A percentile compares a stretch with the other conserved stretches of the same genome.
These are phyloP conservation scores for Sanguinoderma infundibulare DNA, from an alignment of 1,284 basidiomycete species.

Conservation along the genomic window DNA sequence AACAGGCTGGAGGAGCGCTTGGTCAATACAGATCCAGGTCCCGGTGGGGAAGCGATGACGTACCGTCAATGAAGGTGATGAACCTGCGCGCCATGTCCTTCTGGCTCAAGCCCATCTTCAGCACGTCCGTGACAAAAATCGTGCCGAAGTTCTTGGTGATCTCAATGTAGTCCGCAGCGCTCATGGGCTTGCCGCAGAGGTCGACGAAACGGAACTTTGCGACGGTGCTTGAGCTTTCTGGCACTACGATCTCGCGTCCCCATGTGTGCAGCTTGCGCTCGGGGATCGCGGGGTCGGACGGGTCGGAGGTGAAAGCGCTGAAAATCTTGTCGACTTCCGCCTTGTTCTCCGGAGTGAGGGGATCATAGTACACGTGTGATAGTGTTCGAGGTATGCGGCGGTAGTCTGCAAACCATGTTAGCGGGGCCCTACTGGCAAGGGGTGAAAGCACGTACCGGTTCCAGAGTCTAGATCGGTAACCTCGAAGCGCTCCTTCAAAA, in stretches of 20 bases:
- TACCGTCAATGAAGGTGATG: slow-evolving; percentile 96
- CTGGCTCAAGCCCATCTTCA: slow-evolving; percentile 85
- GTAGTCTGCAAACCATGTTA: slow-evolving; percentile 75
- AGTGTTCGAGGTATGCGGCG: slow-evolving; percentile 88
- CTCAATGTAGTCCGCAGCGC: slow-evolving; percentile 96
- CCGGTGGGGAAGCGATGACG: slow-evolving; percentile 29
- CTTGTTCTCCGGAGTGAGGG: slow-evolving; percentile 68
- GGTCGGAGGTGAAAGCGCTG: slow-evolving; percentile 61
- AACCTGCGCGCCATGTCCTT: slow-evolving; percentile 95
- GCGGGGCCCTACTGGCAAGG: background rate
- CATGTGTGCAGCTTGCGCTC: slow-evolving; percentile 82
- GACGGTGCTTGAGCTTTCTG: slow-evolving; percentile 77
- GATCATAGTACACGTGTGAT: slow-evolving; percentile 91
- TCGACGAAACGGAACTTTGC: slow-evolving; percentile 90
- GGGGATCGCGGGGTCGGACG: slow-evolving; percentile 59
- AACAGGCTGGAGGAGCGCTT: slow-evolving; percentile 63
- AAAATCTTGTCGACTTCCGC: slow-evolving; percentile 86
- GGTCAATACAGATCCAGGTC: slow-evolving; percentile 5
- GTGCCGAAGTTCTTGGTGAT: slow-evolving; percentile 89
- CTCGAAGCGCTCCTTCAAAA: slow-evolving; percentile 86
- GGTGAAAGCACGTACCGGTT: slow-evolving; percentile 63
- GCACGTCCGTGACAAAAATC: slow-evolving; percentile 88
- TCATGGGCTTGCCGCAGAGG: slow-evolving; percentile 89
- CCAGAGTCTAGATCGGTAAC: slow-evolving; percentile 94
- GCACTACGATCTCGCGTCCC: slow-evolving; percentile 85